Evolutionary conservation across 1,284 basidiomycete species (phyloP), one percentile per base, ranked within the genome.

Genomic region (Ganoderma lucidum): DNA sequence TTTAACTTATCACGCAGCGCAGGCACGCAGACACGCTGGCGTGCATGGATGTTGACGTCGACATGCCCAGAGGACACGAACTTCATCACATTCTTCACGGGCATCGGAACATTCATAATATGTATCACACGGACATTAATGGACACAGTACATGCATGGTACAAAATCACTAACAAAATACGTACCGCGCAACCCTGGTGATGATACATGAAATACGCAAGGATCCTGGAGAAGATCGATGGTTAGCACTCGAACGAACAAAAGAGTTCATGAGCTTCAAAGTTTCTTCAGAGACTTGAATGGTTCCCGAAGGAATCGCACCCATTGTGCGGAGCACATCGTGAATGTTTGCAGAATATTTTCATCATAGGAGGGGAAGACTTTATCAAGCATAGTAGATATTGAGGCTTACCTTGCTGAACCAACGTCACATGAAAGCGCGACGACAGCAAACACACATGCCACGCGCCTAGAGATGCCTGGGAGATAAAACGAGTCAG

Each of bases 251-350:
- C 28, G 41, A 6, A 19, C 15, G 2, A 45, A 32, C 3, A 28
- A 8, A 37, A 51, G 12, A 41, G n/a, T 14, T 0, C 15, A 39
- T 6, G 28, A 62, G 5, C 14, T 32, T 64, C 6, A 66, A 75
- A 61, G 72, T 42, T 62, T 91, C 44, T 62, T 91, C 90, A 90
- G 89, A 86, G 89, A 91, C 90, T 91, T 91, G 89, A 91, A 91
- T 91, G 88, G 88, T 85, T 89, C 86, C 88, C 83, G 80, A 87
- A 88, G 87, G 88, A 88, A 85, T 79, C 76, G 77, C 81, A 82
- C 84, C 83, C 88, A 89, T 74, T 45, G 87, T 87, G 86, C 83
- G 41, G 62, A 75, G 80, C 88, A 87, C 89, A 83, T 90, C 87
- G 82, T 82, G 77, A 68, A 72, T 61, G 71, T 76, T 85, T 84